Evolutionary conservation across 1,284 basidiomycete genomes (phyloP).

Genomic region (Cutaneotrichosporon cyanovorans): DNA sequence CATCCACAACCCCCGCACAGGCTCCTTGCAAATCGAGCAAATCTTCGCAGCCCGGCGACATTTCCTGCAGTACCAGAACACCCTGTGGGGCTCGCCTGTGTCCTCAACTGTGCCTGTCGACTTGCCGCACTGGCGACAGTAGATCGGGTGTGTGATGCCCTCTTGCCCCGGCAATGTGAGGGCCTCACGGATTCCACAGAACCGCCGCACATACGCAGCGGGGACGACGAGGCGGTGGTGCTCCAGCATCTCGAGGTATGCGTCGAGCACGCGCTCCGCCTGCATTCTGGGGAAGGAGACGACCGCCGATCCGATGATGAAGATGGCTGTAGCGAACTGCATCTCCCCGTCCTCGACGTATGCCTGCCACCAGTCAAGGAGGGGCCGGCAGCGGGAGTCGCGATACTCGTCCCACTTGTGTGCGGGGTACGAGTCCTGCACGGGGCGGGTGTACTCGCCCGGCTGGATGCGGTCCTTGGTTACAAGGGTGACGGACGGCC

Average conservation of each 20-base stretch:
- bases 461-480: slow-evolving; percentile 10
- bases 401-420: slow-evolving; percentile 15
- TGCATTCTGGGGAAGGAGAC: slow-evolving; percentile 27
- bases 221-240: slow-evolving; percentile 22
- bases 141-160: slow-evolving; percentile 34
- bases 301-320: slow-evolving; percentile 24
- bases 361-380: slow-evolving; percentile 34
- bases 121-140: slow-evolving; percentile 32
- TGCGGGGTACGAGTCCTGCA: slow-evolving; percentile 5
- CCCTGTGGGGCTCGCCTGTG: slow-evolving; percentile 22
- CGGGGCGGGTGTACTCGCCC: slow-evolving; percentile 2
- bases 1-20: slow-evolving; percentile 35
- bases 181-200: slow-evolving; percentile 20
- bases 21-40: slow-evolving; percentile 32
- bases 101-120: slow-evolving; percentile 38
- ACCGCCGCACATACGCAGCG: slow-evolving; percentile 31
- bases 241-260: slow-evolving; percentile 37
- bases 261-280: slow-evolving; percentile 28
- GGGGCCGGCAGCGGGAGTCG: slow-evolving; percentile 4
- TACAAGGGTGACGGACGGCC: slow-evolving; percentile 4
- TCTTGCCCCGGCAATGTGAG: slow-evolving; percentile 26
- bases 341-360: slow-evolving; percentile 40
- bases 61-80: slow-evolving; percentile 38
- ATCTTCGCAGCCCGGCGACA: slow-evolving; percentile 29
- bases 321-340: slow-evolving; percentile 31